A percentile compares a stretch with the other conserved stretches of the same genome.
These are phyloP conservation scores for Verbascum thapsus DNA, from an alignment of 257 asterid genomes.

Conservation along the genomic window DNA sequence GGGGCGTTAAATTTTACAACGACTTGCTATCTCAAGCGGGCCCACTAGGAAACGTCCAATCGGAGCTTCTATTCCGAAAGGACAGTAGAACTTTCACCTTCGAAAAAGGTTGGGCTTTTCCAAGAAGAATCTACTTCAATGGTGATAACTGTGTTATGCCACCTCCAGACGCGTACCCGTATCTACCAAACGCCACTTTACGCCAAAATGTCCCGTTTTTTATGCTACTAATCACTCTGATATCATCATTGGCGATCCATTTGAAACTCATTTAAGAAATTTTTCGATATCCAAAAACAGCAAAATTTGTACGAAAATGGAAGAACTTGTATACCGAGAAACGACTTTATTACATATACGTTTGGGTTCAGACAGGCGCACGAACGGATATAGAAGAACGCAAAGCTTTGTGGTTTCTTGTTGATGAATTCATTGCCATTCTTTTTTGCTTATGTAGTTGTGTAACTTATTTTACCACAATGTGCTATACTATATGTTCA, in stretches of 20 bases:
- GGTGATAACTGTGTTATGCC: conserved; percentile 75
- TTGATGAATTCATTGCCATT: conserved; percentile 17
- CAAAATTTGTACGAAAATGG: not conserved
- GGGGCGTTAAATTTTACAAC: conserved; percentile 62
- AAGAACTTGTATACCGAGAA: conserved; percentile 16
- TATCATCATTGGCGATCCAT: conserved; percentile 30
- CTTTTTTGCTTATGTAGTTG: conserved; percentile 21
- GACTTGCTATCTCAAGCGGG: conserved; percentile 61
- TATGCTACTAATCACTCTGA: conserved; percentile 31
- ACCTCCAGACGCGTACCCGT: conserved; percentile 59
- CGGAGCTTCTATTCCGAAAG: conserved; percentile 65
- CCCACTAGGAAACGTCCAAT: conserved; percentile 58
- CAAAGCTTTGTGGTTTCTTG: conserved; percentile 8
- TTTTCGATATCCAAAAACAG: not conserved
- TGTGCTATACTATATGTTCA: conserved; percentile 25
- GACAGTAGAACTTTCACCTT: conserved; percentile 60
- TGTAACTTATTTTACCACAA: conserved; percentile 16
- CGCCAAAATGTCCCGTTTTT: conserved; percentile 33
- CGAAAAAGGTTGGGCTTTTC: conserved; percentile 72
- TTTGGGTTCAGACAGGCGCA: conserved; percentile 18
- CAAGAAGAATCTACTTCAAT: conserved; percentile 62
- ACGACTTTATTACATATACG: conserved; percentile 7
- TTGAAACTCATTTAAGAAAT: conserved; percentile 22
- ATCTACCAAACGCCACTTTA: conserved; percentile 43
- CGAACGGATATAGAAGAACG: conserved; percentile 18